These are phyloP conservation scores for Panicum hallii DNA, from an alignment of 202 grass and related monocot species.

Conservation along the genomic window DNA sequence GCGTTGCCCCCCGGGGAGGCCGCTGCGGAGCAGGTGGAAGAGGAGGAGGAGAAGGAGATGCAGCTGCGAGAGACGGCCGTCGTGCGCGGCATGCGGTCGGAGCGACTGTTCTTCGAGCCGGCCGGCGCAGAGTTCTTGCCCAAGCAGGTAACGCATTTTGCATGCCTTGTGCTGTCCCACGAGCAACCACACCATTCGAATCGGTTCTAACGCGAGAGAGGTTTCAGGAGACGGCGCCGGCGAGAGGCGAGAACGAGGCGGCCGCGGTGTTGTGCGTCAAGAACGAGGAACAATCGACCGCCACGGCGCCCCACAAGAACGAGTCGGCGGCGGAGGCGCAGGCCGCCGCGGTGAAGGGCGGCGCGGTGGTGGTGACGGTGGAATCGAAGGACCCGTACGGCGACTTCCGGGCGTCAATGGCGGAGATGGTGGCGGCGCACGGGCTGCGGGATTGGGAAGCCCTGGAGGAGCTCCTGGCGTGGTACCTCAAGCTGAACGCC, in stretches of 20 bases:
- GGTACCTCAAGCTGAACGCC: constrained; percentile 80
- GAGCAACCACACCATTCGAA: not conserved
- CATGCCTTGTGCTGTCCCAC: not conserved
- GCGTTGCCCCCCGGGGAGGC: not conserved
- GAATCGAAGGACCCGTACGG: constrained; percentile 74
- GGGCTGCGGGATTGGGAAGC: constrained; percentile 70
- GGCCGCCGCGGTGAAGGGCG: constrained; percentile 28
- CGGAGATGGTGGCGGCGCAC: constrained; percentile 86
- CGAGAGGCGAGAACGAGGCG: constrained; percentile 28
- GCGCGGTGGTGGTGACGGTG: constrained; percentile 66
- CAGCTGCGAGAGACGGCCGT: constrained; percentile 55
- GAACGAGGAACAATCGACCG: not conserved
- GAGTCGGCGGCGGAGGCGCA: not conserved
- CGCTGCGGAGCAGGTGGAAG: not conserved
- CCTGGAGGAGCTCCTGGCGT: constrained; percentile 81
- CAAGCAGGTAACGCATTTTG: constrained; percentile 46
- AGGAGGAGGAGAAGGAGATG: constrained; percentile 24
- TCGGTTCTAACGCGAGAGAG: not conserved
- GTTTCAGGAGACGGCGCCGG: constrained; percentile 18
- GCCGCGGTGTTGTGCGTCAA: not conserved
- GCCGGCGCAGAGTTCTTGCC: constrained; percentile 52
- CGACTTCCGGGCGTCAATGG: constrained; percentile 85
- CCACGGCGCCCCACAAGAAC: not conserved
- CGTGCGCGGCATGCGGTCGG: constrained; percentile 62
- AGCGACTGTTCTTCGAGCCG: constrained; percentile 78